Evolutionary conservation across 176 grass and related monocot genomes (phyloP), one percentile per base, ranked within the genome.

Genomic region (Rhynchospora breviuscula): DNA sequence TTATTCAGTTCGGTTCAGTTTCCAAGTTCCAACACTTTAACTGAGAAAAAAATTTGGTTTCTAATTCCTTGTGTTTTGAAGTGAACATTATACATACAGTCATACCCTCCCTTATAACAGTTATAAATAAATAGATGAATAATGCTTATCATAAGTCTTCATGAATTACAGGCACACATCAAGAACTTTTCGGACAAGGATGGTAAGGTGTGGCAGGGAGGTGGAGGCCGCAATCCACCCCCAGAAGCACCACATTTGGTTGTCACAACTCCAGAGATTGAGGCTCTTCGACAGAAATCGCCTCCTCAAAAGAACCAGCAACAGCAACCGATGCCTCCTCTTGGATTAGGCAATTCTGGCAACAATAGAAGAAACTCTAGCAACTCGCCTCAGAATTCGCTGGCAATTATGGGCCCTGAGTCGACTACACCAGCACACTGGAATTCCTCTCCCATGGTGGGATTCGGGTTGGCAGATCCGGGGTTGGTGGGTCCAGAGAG

Each of bases 161-260:
- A 15, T 77, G 18, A 35, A 46, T 63, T 40, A 4, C 86, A 98
- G 96, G 82, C 88, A 25, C 95, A 93, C 79, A 79, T 87, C 45
- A 87, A 87, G 75, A 95, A 61, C 67, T 98, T 98, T 29, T 31
- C 60, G 2, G 96, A 90, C 56, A 90, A 86, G 65, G 92, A 98
- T 83, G 96, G 92, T 52, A 98, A 91, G 84, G 93, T 95, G 54
- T 95, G 96, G 96, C 91, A 93, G 74, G 96, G 92, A 65, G 95
- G 92, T 2, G 90, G 91, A 7, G 96, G 96, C 0, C 88, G 96
- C 23, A 98, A 98, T 83, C 96, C 96, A 79, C 93, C 96, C n/a
- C 89, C 92, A 49, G 96, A 94, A 56, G 92, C 96, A 49, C 86
- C 93, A 2, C 96, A 98, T 61, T 92, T 98, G 8, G 91, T 95